Base-by-base conservation (phyloP, 2,329 filamentous ascomycete genomes). In the Didymella segeticola region DNA sequence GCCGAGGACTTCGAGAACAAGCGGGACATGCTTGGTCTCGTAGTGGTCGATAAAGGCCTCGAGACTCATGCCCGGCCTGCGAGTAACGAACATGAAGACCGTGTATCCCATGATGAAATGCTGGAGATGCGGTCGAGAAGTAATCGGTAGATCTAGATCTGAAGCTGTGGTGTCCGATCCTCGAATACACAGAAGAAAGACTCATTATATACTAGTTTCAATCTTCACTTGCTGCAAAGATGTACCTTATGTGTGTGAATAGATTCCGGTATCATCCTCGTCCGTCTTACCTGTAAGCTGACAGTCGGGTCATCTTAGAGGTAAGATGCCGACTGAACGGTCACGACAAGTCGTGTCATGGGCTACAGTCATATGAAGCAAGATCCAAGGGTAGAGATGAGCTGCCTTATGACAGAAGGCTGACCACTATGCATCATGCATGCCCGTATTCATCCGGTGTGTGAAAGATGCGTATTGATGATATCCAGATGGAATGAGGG, bases 21-120 rank as follows among this genome's bases (percentile, higher is more conserved):
- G 60, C 3, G 63, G 64, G 12, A 69, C 15, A 26, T 68, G 61
- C 6, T 41, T 56, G 14, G 56, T 61, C 42, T 69, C 67, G 50
- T 59, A 67, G 43, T 68, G 60, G 46, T 62, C 30, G 49, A 63
- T 56, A 54, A 69, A 69, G 7, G 45, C 51, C 38, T 53, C 48
- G 25, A 62, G 38, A 20, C 45, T 55, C 36, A 63, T 48, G 53
- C 49, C 50, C 14, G 60, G 60, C 30, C 60, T 64, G 47, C 66
- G 63, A 15, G 60, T 11, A 5, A 61, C 30, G 46, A 64, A 53
- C 27, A 66, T 52, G 36, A 64, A 47, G 20, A 67, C 31, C 15
- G 58, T 58, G 52, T 54, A 63, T n/a, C 50, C 26, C 65, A 68
- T 67, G 15, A 11, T 56, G 27, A 29, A 29, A 20, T 43, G 25